phyloP scores from a whole-genome alignment of 139 green algal genomes.

The Astrephomene gubernaculifera region DNA sequence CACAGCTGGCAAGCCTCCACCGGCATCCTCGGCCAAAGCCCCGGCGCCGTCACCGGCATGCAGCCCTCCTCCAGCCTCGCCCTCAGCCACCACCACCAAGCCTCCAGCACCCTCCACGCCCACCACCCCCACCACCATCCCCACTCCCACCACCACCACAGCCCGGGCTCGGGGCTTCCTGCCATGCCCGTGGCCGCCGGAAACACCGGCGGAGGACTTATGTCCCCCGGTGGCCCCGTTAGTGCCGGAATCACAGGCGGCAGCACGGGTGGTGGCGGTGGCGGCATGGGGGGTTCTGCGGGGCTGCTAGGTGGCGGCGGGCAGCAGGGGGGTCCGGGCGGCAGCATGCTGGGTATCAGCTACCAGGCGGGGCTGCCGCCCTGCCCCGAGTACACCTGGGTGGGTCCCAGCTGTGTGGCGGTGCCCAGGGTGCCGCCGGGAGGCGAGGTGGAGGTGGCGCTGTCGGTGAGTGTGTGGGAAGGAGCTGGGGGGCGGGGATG shows the following conservation, averaged over 20 bases:
- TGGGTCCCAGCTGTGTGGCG: slow-evolving; percentile 48
- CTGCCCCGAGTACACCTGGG: slow-evolving; percentile 58
- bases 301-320: not conserved
- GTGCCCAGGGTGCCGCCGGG: slow-evolving; percentile 46
- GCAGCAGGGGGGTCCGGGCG: not conserved
- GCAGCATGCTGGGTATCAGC: not conserved
- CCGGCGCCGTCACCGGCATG: not conserved
- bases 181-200: too few species aligned
- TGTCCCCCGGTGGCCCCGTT: not conserved
- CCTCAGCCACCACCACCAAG: too few species aligned
- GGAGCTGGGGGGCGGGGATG: not conserved
- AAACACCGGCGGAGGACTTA: not conserved
- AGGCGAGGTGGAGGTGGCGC: slow-evolving; percentile 42
- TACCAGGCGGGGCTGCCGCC: slow-evolving; percentile 51
- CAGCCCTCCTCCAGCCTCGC: not conserved
- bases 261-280: not conserved
- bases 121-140: too few species aligned
- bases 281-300: too few species aligned
- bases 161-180: too few species aligned
- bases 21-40: not conserved
- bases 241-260: not conserved
- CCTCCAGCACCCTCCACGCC: too few species aligned
- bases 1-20: slow-evolving; percentile 47
- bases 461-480: slow-evolving; percentile 48
- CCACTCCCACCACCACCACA: too few species aligned